Base-by-base conservation (phyloP, 805 yeast species). In the Lipomyces starkeyi region DNA sequence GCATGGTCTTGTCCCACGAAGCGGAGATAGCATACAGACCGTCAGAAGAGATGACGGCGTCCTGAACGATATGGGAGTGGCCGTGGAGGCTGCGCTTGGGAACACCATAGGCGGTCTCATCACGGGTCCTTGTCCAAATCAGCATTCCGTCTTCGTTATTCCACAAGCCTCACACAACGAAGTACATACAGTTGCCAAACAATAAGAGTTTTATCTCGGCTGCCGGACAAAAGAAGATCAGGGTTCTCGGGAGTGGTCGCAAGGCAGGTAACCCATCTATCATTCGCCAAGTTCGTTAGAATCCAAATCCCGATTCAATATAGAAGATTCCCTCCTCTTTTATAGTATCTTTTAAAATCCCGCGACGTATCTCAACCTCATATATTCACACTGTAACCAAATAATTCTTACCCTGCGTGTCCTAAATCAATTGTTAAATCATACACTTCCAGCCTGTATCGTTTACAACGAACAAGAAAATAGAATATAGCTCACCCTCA, bases 1-100 rank as follows among this genome's bases (percentile, higher is more conserved):
- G 94, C 83, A 96, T 87, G 81, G 99, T 93, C 87, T 91, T 92
- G 84, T 95, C 99, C 99, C 99, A 95, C 79, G 99, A 95, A 80
- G 97, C 97, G 74, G 99, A 95, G 83, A 95, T 86, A 80, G 98
- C 98, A 87, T 88, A 94, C 80, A 89, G 88, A 83, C 98, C 98
- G 82, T 95, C 99, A 81, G 96, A 93, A 75, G 98, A 91, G 85
- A 95, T 90, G 82, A 95, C 91, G 82, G 93, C 94, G 82, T 95
- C 99, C 86, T 93, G 93, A 77, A 95, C 97, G 80, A 95, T 94
- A 93, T 95, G 99, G 78, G 97, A 90, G 92, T 95, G 99, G 81
- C 99, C 99, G 82, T 87, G 90, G 83, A 95, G 89, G 77, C 98
- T 91, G 85, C 90, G 92, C 87, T 93, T 91, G 83, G 99, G 96